Conservation (phyloP, 805 yeast genomes). For the Candida insectalens region DNA sequence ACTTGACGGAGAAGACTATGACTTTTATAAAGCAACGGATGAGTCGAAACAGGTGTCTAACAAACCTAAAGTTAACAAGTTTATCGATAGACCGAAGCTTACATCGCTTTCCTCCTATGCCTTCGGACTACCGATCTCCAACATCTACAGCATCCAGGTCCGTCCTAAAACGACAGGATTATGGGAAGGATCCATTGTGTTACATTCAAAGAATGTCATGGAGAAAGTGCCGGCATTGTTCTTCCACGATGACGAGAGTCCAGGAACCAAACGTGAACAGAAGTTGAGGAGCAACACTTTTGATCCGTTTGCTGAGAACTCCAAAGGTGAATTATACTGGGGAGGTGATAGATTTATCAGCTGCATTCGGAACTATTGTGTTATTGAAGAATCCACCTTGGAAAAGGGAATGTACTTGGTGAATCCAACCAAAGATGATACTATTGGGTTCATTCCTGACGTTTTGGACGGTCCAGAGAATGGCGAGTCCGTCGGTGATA, state of each 20-base stretch:
- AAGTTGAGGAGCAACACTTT: constrained; percentile 52
- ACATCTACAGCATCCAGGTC: constrained; percentile 70
- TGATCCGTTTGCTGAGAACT: constrained; percentile 58
- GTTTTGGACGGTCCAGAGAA: constrained; percentile 23
- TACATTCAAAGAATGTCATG: constrained; percentile 52
- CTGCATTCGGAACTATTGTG: constrained; percentile 43
- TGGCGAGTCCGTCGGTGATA: constrained; percentile 23
- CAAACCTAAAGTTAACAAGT: constrained; percentile 19
- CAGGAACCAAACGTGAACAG: constrained; percentile 60
- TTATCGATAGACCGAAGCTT: constrained; percentile 41
- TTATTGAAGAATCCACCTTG: constrained; percentile 56
- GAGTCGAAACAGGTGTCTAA: constrained; percentile 4
- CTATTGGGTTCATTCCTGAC: constrained; percentile 45
- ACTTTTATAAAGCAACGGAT: constrained; percentile 12
- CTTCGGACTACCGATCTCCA: constrained; percentile 51
- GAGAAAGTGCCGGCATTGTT: constrained; percentile 75
- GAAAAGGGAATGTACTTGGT: constrained; percentile 68
- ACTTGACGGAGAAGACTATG: constrained; percentile 25
- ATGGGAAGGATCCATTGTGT: constrained; percentile 84
- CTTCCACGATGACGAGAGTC: constrained; percentile 85
- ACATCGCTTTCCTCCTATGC: constrained; percentile 54
- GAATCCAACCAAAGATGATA: constrained; percentile 66
- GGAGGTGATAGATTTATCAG: constrained; percentile 78
- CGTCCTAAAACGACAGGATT: constrained; percentile 78
- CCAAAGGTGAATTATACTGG: constrained; percentile 58